These are phyloP conservation scores for Fusarium sp. DNA, from an alignment of 2,329 filamentous ascomycete species.

Conservation along the genomic window DNA sequence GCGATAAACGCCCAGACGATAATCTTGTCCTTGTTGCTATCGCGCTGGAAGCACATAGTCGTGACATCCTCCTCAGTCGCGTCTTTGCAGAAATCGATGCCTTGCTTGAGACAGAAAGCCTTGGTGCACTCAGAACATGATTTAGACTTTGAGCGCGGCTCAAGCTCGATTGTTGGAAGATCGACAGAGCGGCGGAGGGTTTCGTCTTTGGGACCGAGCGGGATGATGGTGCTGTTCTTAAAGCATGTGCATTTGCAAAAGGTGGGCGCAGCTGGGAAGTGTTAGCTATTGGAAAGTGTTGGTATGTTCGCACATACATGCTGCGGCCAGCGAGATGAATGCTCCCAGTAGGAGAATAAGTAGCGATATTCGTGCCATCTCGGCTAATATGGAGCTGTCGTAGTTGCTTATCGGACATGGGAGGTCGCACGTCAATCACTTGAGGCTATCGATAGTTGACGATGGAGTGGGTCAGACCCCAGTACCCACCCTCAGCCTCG, in stretches of 20 bases:
- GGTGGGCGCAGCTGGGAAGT: conserved; percentile 64
- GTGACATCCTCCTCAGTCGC: conserved; percentile 71
- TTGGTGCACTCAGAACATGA: conserved; percentile 72
- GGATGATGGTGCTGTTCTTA: conserved; percentile 75
- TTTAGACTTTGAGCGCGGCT: conserved; percentile 53
- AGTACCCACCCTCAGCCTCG: conserved; percentile 38
- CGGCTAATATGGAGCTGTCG: conserved; percentile 16
- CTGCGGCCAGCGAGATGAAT: conserved; percentile 54
- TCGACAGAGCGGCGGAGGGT: conserved; percentile 39
- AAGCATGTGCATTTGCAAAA: conserved; percentile 79
- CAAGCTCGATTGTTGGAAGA: conserved; percentile 31
- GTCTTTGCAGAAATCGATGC: conserved; percentile 71
- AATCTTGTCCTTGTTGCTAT: conserved; percentile 73
- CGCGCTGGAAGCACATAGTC: conserved; percentile 73
- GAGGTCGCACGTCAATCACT: conserved; percentile 30
- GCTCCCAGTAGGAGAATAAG: conserved; percentile 53
- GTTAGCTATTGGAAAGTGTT: conserved; percentile 20
- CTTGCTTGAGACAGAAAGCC: conserved; percentile 69
- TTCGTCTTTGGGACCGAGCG: conserved; percentile 61
- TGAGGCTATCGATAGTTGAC: conserved; percentile 39
- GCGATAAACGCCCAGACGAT: conserved; percentile 74
- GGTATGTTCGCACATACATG: conserved; percentile 51
- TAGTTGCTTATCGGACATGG: conserved; percentile 13
- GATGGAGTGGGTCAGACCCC: conserved; percentile 17
- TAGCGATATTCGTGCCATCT: conserved; percentile 56